Percentiles rank a stretch among this genome's conserved stretches.
Conservation (phyloP, 2,329 filamentous ascomycete genomes). For the Talaromyces marneffei region DNA sequence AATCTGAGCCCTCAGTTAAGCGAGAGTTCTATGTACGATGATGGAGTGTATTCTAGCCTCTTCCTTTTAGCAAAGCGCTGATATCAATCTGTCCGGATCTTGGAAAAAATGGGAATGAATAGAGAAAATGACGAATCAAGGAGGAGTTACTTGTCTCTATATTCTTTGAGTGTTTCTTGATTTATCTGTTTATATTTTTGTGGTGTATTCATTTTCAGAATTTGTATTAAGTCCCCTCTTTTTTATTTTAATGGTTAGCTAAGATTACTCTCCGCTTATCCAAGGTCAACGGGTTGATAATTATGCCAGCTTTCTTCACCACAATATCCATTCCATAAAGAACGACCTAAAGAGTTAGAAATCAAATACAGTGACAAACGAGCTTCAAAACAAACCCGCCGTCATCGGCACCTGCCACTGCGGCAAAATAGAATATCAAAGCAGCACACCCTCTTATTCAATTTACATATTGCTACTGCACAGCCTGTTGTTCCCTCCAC, state of each 20-base stretch:
- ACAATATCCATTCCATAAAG: too few relatives aligned
- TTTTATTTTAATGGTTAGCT: constrained; percentile 9
- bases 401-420: background rate
- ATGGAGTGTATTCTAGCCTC: constrained; percentile 1
- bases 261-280: constrained; percentile 11
- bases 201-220: background rate
- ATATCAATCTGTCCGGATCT: constrained; percentile 18
- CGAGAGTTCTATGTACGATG: constrained; percentile 3
- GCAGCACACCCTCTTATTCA: background rate
- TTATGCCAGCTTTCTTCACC: background rate
- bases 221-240: constrained; percentile 12
- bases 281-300: background rate
- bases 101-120: constrained; percentile 5
- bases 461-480: constrained; percentile 2
- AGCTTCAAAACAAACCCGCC: background rate
- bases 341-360: too few relatives aligned
- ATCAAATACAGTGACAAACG: background rate
- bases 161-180: background rate
- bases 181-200: background rate
- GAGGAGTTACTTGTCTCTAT: constrained; percentile 13
- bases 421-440: constrained; percentile 3
- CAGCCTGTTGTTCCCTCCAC: background rate
- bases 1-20: background rate
- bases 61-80: constrained; percentile 27
- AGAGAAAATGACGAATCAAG: constrained; percentile 18